phyloP scores from a whole-genome alignment of 164 flowering plant species.

The Tetracentron sinense region DNA sequence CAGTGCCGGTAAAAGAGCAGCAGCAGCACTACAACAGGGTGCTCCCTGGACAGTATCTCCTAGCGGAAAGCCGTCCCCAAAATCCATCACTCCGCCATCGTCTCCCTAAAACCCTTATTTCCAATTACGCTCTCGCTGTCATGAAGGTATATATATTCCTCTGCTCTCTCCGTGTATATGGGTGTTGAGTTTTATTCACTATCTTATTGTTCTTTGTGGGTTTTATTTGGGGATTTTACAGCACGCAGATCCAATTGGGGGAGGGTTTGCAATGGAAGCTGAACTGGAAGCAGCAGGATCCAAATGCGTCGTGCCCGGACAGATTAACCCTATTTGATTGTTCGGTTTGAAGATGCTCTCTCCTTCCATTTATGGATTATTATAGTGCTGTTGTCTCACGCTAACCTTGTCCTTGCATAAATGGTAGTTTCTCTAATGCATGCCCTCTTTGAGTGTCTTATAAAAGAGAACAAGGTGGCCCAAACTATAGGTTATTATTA shows the following conservation, averaged over 20 bases:
- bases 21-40: conserved; percentile 48
- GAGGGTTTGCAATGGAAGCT: conserved; percentile 67
- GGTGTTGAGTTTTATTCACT: not conserved
- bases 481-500: too few relatives aligned
- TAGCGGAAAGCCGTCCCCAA: conserved; percentile 61
- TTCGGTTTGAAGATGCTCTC: conserved; percentile 70
- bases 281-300: conserved; percentile 83
- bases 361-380: not conserved
- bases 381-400: not conserved
- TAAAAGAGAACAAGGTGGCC: too few relatives aligned
- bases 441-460: too few relatives aligned
- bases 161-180: not conserved
- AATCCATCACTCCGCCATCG: conserved; percentile 70
- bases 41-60: conserved; percentile 77
- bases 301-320: conserved; percentile 85
- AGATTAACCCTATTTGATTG: conserved; percentile 50
- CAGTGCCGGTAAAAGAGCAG: conserved; percentile 27
- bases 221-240: conserved; percentile 23
- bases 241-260: conserved; percentile 71
- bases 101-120: conserved; percentile 45
- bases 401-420: too few relatives aligned
- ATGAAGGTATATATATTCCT: conserved; percentile 50
- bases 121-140: conserved; percentile 57
- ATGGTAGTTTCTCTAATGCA: too few relatives aligned
- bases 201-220: not conserved